Conservation (phyloP, 208 protist genomes). For the Porcisia hertigi region DNA sequence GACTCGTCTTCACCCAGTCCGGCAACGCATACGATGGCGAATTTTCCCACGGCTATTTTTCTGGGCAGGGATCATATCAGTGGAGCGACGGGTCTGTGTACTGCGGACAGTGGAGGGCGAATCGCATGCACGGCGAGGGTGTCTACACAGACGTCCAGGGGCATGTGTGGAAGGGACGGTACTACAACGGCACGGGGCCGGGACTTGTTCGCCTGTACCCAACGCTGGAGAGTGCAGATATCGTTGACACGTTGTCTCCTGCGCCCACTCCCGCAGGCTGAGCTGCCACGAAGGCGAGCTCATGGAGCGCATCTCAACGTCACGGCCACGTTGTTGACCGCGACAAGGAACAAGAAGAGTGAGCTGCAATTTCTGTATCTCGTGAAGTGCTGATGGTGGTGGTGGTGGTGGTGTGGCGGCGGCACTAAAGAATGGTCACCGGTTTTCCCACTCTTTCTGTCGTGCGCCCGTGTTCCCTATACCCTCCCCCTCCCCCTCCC, state of each 20-base stretch:
- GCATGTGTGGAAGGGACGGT: slow-evolving; percentile 76
- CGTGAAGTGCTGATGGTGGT: background rate
- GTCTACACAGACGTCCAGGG: slow-evolving; percentile 79
- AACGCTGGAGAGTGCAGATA: slow-evolving; percentile 14
- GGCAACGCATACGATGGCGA: slow-evolving; percentile 64
- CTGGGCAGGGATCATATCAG: slow-evolving; percentile 72
- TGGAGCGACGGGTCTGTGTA: slow-evolving; percentile 76
- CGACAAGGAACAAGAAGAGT: background rate
- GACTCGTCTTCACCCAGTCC: slow-evolving; percentile 48
- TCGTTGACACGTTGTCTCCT: background rate
- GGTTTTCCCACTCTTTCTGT: background rate
- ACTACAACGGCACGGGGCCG: slow-evolving; percentile 80
- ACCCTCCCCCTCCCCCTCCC: background rate
- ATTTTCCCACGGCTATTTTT: slow-evolving; percentile 66
- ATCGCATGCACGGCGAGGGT: slow-evolving; percentile 88
- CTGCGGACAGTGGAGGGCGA: slow-evolving; percentile 71
- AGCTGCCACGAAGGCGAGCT: background rate
- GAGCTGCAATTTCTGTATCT: background rate
- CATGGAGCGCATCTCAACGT: background rate
- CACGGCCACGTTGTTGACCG: background rate
- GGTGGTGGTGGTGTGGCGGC: too few relatives aligned
- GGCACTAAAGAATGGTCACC: background rate
- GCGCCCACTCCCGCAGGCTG: background rate
- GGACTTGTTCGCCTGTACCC: slow-evolving; percentile 53
- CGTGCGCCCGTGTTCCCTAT: background rate